Evolutionary conservation across 2,329 filamentous ascomycete species (phyloP), one percentile per base, ranked within the genome.

Genomic region (Pseudopyricularia cyperi): DNA sequence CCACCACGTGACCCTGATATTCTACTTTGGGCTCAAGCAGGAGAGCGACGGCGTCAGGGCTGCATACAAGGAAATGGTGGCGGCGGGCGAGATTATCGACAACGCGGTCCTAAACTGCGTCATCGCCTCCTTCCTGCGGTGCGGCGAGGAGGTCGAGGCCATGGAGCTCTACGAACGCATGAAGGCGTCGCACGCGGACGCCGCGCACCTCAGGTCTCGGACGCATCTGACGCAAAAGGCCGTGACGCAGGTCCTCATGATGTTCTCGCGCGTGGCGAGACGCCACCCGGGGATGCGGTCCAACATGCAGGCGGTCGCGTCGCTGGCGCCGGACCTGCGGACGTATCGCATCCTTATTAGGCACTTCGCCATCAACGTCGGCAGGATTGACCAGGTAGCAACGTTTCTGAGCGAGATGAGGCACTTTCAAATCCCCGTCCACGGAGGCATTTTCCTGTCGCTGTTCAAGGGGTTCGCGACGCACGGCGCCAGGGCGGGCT

Each of bases 91-190:
- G 64, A 82, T 96, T 55, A 82, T 98, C 52, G 91, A 97, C 64
- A 90, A 87, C 0, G 75, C 85, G 3, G 85, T 89, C 14, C 74
- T 97, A 65, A 97, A 97, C 62, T 87, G 85, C 59, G 82, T 96
- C 60, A 87, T 97, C 55, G 75, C 82, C 0, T 83, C 89, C 2
- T 75, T 97, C 19, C 73, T 96, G 44, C 76, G 81, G 52, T 82
- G 84, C 14, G 84, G 85, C 39, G 90, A 98, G 62, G 78, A 84
- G 37, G 69, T 74, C 7, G 83, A 87, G 0, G 93, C 90, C 3
- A 82, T 91, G 58, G 76, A 85, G 54, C 80, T 95, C 11, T 96
- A 96, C 60, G 71, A 80, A 53, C 82, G 83, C 55, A 97, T 98
- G 90, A 90, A 89, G 65, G 68, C 68, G 2, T 71, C 80, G 28